These are phyloP conservation scores for Aspergillus cejpii DNA, from an alignment of 2,329 filamentous ascomycete genomes.

Conservation along the genomic window DNA sequence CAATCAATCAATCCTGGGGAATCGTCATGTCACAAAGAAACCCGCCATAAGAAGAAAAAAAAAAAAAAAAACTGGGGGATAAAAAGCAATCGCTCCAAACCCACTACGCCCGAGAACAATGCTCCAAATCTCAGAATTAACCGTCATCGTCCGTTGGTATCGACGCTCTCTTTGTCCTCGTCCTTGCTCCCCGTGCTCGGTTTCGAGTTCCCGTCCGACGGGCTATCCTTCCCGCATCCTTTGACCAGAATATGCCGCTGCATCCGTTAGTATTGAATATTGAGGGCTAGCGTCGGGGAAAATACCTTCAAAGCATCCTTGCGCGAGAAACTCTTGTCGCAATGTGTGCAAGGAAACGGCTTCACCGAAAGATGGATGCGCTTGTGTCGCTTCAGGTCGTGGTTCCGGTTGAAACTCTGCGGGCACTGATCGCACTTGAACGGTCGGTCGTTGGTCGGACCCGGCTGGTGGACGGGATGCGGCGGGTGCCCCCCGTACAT, in stretches of 20 bases:
- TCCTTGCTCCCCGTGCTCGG: conserved; percentile 9
- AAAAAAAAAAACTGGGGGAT: background rate
- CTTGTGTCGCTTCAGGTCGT: conserved; percentile 93
- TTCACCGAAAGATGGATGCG: conserved; percentile 92
- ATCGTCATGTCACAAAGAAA: no score
- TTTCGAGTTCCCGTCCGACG: conserved; percentile 7
- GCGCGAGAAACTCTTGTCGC: conserved; percentile 92
- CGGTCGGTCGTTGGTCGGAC: conserved; percentile 66
- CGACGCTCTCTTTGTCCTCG: conserved; percentile 14
- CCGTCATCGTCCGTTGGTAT: conserved; percentile 6
- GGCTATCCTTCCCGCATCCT: conserved; percentile 53
- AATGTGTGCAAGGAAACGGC: conserved; percentile 84
- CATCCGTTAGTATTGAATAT: background rate
- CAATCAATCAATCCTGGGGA: no score
- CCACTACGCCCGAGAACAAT: background rate
- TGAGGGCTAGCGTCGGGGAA: background rate
- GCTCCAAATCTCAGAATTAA: background rate
- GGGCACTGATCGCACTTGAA: conserved; percentile 92
- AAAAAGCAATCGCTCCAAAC: conserved; percentile 1
- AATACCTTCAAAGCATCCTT: conserved; percentile 95
- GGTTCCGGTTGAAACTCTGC: conserved; percentile 92
- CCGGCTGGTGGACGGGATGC: conserved; percentile 49
- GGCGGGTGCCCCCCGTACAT: conserved; percentile 54
- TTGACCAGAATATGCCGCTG: conserved; percentile 63
- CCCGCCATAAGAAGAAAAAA: no score